A percentile compares a stretch with the other conserved stretches of the same genome.
Conservation (phyloP, 2,329 filamentous ascomycete genomes). For the Ophiostoma australiae region DNA sequence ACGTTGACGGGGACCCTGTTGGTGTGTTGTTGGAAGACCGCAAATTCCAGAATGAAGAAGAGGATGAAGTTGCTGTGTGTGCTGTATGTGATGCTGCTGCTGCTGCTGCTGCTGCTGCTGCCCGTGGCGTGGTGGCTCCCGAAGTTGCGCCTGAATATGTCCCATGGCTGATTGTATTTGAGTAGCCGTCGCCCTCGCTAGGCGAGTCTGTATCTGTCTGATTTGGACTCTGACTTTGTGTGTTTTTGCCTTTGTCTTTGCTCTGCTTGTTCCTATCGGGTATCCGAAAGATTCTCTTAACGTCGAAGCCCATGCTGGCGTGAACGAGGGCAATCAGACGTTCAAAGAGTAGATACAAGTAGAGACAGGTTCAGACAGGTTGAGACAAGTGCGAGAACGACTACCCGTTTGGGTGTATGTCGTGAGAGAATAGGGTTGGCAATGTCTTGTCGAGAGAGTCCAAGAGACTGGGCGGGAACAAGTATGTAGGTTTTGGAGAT, state of each 20-base stretch:
- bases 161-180: not conserved
- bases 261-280: constrained; percentile 20
- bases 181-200: constrained; percentile 19
- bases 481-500: not conserved
- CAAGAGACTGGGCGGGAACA: not conserved
- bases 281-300: constrained; percentile 25
- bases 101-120: not conserved
- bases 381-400: not conserved
- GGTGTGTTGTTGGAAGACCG: not conserved
- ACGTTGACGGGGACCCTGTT: not conserved
- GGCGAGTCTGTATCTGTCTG: constrained; percentile 23
- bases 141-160: not conserved
- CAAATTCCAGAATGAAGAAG: constrained; percentile 9
- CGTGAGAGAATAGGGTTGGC: not conserved
- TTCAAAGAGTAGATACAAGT: not conserved
- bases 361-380: not conserved
- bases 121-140: not conserved
- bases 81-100: not conserved
- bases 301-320: constrained; percentile 26
- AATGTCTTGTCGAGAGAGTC: not conserved
- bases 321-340: not conserved
- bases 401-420: not conserved
- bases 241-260: constrained; percentile 11
- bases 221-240: constrained; percentile 6
- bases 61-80: not conserved